Evolutionary conservation across 331 rosid genomes (phyloP).

Genomic region (Rhamnella rubrinervis): DNA sequence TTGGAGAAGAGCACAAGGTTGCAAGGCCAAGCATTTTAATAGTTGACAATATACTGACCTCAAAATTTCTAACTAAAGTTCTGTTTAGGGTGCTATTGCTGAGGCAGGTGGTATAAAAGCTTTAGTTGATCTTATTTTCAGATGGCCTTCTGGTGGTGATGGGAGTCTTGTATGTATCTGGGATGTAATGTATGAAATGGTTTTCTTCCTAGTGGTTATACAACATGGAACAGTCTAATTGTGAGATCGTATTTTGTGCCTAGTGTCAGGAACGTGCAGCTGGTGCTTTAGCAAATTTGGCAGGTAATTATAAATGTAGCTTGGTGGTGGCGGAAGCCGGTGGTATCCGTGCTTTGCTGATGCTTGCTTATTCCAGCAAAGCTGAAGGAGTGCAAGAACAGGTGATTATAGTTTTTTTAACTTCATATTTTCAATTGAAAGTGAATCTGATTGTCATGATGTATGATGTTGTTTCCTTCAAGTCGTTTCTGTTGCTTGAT

Average conservation of each 20-base stretch:
- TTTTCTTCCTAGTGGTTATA: no score
- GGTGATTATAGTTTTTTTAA: conserved; percentile 40
- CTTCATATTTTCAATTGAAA: no score
- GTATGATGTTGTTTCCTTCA: no score
- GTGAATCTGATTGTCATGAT: neutral
- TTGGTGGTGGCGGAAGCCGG: conserved; percentile 86
- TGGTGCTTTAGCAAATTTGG: conserved; percentile 95
- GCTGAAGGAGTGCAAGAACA: conserved; percentile 96
- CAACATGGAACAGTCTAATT: no score
- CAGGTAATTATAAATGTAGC: conserved; percentile 94
- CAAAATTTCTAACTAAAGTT: conserved; percentile 24
- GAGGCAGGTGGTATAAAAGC: conserved; percentile 93
- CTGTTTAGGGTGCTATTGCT: conserved; percentile 75
- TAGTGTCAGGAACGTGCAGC: conserved; percentile 85
- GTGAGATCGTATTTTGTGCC: conserved; percentile 22
- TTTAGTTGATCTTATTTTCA: conserved; percentile 86
- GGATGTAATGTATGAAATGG: neutral
- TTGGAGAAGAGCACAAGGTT: conserved; percentile 92
- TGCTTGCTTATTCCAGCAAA: conserved; percentile 87
- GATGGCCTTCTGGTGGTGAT: conserved; percentile 89
- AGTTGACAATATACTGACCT: conserved; percentile 20
- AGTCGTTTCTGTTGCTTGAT: no score
- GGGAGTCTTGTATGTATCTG: conserved; percentile 73
- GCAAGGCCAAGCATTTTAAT: no score
- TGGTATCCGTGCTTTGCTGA: conserved; percentile 90